A percentile compares a stretch with the other conserved stretches of the same genome.
phyloP scores from a whole-genome alignment of 78 protist species.

The Dictyostelium firmibasis region DNA sequence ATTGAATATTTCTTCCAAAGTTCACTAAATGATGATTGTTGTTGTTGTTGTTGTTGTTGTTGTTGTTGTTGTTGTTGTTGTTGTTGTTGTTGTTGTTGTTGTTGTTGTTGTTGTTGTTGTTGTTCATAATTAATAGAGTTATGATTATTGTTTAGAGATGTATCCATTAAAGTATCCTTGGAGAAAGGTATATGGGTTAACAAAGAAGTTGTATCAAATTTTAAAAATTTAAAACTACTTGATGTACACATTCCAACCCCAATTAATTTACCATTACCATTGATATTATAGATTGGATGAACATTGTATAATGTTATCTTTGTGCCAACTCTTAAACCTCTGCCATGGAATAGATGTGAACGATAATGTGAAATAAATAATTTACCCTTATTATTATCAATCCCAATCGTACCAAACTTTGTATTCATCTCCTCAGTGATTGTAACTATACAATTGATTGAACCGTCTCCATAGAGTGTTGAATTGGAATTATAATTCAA shows the following conservation, averaged over 20 bases:
- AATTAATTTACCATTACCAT: not conserved
- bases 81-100: not conserved
- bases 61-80: too few species aligned
- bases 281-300: slow-evolving; percentile 17
- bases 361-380: slow-evolving; percentile 40
- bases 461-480: not conserved
- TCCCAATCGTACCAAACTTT: not conserved
- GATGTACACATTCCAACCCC: slow-evolving; percentile 39
- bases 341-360: slow-evolving; percentile 16
- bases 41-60: too few species aligned
- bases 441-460: not conserved
- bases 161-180: not conserved
- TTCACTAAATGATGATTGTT: not conserved
- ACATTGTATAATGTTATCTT: slow-evolving; percentile 11
- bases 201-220: slow-evolving; percentile 4
- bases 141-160: not conserved
- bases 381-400: not conserved
- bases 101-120: too few species aligned
- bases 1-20: slow-evolving; percentile 52
- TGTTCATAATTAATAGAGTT: too few species aligned
- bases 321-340: slow-evolving; percentile 55
- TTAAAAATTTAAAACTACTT: slow-evolving; percentile 22
- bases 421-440: slow-evolving; percentile 21
- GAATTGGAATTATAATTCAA: not conserved
- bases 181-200: not conserved